Evolutionary conservation across 352 stramenopile species (phyloP).

Genomic region (Globisporangium barbulae): DNA sequence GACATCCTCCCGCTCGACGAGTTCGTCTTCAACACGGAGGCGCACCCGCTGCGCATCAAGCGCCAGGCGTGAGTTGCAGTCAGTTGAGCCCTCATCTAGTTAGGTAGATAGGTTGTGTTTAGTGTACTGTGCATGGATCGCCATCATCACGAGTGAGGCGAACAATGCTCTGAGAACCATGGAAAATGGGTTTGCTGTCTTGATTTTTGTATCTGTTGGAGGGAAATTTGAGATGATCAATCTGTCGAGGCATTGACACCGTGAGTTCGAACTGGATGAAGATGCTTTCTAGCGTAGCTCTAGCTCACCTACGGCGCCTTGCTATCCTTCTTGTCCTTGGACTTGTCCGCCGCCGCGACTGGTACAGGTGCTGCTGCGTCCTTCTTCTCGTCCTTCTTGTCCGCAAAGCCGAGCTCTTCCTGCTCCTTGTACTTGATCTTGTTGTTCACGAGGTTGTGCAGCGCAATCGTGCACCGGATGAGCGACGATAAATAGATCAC

Average conservation of each 20-base stretch:
- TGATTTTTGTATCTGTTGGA: too few species aligned
- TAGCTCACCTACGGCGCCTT: slow-evolving; percentile 34
- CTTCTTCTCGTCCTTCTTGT: slow-evolving; percentile 74
- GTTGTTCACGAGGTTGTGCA: slow-evolving; percentile 99
- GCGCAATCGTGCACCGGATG: slow-evolving; percentile 96
- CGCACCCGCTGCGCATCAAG: slow-evolving; percentile 86
- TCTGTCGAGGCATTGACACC: background rate
- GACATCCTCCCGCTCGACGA: slow-evolving; percentile 89
- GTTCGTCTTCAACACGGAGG: slow-evolving; percentile 97
- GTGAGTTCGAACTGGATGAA: background rate
- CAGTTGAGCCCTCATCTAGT: background rate
- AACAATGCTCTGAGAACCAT: too few species aligned
- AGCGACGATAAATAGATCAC: slow-evolving; percentile 97
- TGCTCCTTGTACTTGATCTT: slow-evolving; percentile 97
- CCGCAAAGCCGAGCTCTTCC: slow-evolving; percentile 66
- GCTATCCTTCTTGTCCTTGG: slow-evolving; percentile 36
- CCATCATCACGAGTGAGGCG: too few species aligned
- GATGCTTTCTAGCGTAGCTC: background rate
- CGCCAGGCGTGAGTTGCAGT: background rate
- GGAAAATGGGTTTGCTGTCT: too few species aligned
- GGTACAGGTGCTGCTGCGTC: slow-evolving; percentile 18
- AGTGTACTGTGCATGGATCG: background rate
- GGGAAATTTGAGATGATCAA: too few species aligned
- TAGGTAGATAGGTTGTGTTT: slow-evolving; percentile 5
- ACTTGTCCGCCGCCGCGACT: slow-evolving; percentile 21